These are phyloP conservation scores for Penicillium goetzii DNA, from an alignment of 495 filamentous ascomycete genomes.

Conservation along the genomic window DNA sequence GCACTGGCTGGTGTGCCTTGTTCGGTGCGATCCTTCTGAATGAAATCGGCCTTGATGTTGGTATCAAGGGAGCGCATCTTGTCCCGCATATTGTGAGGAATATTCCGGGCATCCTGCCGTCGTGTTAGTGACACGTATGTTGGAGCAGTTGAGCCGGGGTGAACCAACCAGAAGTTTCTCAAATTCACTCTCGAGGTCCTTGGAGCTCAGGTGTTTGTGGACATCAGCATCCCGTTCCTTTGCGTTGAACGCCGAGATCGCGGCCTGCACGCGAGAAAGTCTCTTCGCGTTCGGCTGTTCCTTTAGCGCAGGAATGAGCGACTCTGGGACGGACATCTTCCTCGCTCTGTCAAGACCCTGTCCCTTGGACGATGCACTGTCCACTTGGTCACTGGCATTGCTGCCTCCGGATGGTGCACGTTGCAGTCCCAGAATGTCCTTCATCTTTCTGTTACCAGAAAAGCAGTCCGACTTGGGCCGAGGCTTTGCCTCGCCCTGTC, in stretches of 20 bases:
- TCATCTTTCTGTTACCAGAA: slow-evolving; percentile 41
- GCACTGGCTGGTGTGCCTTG: slow-evolving; percentile 47
- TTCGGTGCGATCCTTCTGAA: slow-evolving; percentile 81
- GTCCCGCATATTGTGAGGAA: slow-evolving; percentile 88
- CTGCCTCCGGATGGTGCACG: slow-evolving; percentile 33
- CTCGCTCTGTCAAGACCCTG: slow-evolving; percentile 23
- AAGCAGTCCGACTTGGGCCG: slow-evolving; percentile 61
- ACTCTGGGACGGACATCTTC: slow-evolving; percentile 29
- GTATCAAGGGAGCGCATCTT: slow-evolving; percentile 89
- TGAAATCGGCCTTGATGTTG: slow-evolving; percentile 93
- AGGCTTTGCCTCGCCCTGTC: slow-evolving; percentile 38
- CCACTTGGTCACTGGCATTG: slow-evolving; percentile 15
- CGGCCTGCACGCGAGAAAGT: slow-evolving; percentile 64
- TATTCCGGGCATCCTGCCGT: slow-evolving; percentile 78
- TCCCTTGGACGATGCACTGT: slow-evolving; percentile 27
- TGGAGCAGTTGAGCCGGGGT: not conserved
- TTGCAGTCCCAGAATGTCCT: slow-evolving; percentile 38
- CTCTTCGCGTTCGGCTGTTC: slow-evolving; percentile 42
- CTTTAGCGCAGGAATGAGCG: slow-evolving; percentile 24
- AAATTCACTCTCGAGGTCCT: slow-evolving; percentile 54
- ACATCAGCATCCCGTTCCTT: slow-evolving; percentile 50
- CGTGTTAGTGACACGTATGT: slow-evolving; percentile 40
- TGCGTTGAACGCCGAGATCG: slow-evolving; percentile 63
- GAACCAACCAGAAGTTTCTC: slow-evolving; percentile 52
- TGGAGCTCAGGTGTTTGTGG: slow-evolving; percentile 46